These are phyloP conservation scores for Cladosporium velox DNA, from an alignment of 2,329 filamentous ascomycete genomes.

Conservation along the genomic window DNA sequence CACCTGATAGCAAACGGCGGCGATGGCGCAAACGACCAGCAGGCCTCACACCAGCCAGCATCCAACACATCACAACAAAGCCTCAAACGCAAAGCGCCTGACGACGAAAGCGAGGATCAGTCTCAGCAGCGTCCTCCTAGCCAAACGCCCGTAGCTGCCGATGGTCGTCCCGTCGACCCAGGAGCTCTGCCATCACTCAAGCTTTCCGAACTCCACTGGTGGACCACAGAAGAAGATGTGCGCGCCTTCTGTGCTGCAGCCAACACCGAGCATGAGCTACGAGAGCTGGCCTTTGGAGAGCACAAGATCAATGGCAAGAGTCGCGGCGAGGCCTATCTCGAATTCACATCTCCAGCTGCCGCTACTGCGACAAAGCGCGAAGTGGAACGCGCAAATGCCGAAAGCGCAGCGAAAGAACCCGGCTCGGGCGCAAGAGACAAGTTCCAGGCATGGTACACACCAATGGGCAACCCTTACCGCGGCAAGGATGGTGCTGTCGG, in stretches of 20 bases:
- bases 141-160: slow-evolving; percentile 18
- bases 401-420: slow-evolving; percentile 24
- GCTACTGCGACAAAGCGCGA: slow-evolving; percentile 81
- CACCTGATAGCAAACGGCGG: slow-evolving; percentile 41
- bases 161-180: slow-evolving; percentile 53
- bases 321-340: slow-evolving; percentile 87
- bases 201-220: slow-evolving; percentile 92
- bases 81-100: slow-evolving; percentile 62
- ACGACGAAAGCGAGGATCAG: slow-evolving; percentile 46
- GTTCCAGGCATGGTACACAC: slow-evolving; percentile 25
- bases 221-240: slow-evolving; percentile 93
- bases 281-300: slow-evolving; percentile 94
- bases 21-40: slow-evolving; percentile 27
- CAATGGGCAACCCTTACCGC: slow-evolving; percentile 75
- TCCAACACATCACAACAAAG: slow-evolving; percentile 49
- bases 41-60: slow-evolving; percentile 35
- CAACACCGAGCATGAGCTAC: slow-evolving; percentile 79
- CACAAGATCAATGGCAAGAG: slow-evolving; percentile 99
- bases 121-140: slow-evolving; percentile 15
- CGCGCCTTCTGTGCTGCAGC: slow-evolving; percentile 73
- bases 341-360: slow-evolving; percentile 80
- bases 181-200: slow-evolving; percentile 72
- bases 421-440: slow-evolving; percentile 21
- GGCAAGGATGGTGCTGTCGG: slow-evolving; percentile 51
- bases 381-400: slow-evolving; percentile 58